These are phyloP conservation scores for Pythium scleroteichum DNA, from an alignment of 352 stramenopile species.

Conservation along the genomic window DNA sequence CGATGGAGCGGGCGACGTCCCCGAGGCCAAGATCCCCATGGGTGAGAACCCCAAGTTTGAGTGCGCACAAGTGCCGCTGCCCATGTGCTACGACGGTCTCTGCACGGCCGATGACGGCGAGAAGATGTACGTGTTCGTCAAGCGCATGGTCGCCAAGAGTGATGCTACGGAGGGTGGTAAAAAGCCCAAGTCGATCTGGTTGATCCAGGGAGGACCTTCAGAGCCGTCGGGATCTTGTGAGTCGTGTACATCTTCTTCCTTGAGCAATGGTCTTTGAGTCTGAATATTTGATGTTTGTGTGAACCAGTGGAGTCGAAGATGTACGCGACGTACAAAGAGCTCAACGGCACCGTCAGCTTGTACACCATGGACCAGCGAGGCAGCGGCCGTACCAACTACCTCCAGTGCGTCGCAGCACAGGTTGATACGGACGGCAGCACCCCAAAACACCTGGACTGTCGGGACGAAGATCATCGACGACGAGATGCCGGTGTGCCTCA, in stretches of 20 bases:
- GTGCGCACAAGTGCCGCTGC: slow-evolving; percentile 32
- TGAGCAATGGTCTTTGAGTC: too few relatives aligned
- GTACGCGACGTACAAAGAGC: slow-evolving; percentile 10
- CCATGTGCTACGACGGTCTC: slow-evolving; percentile 33
- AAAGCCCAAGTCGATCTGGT: slow-evolving; percentile 27
- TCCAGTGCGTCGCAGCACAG: slow-evolving; percentile 39
- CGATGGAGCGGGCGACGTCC: slow-evolving; percentile 18
- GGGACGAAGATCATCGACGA: background rate
- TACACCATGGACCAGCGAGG: slow-evolving; percentile 57
- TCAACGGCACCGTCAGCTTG: slow-evolving; percentile 27
- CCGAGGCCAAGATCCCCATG: slow-evolving; percentile 1
- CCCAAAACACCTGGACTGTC: background rate
- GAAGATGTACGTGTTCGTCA: slow-evolving; percentile 36
- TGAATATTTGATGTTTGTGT: slow-evolving; percentile 3
- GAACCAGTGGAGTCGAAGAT: slow-evolving; percentile 36
- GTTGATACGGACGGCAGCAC: slow-evolving; percentile 20
- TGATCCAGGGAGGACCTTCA: slow-evolving; percentile 37
- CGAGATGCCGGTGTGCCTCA: slow-evolving; percentile 35
- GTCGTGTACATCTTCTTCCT: too few relatives aligned
- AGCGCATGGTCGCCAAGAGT: slow-evolving; percentile 15
- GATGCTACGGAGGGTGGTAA: background rate
- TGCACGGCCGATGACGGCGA: slow-evolving; percentile 18
- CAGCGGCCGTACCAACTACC: slow-evolving; percentile 38
- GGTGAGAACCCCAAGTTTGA: slow-evolving; percentile 21
- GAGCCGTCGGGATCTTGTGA: slow-evolving; percentile 12